Percentiles rank a stretch among this genome's conserved stretches.
phyloP scores from a whole-genome alignment of 2,329 filamentous ascomycete genomes.

The Didymella lethalis region DNA sequence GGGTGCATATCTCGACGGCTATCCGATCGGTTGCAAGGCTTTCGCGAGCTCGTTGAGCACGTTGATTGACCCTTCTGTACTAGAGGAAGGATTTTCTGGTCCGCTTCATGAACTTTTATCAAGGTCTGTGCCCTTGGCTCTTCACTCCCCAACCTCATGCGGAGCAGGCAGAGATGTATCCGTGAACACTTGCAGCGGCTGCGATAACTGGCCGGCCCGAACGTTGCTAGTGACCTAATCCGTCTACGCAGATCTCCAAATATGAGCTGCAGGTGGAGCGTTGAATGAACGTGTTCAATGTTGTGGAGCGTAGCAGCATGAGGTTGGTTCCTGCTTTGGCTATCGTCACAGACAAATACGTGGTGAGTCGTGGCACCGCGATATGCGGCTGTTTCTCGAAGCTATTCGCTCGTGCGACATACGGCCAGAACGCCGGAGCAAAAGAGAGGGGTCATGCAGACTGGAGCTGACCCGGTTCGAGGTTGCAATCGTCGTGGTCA shows the following conservation, averaged over 20 bases:
- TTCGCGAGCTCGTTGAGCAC: constrained; percentile 44
- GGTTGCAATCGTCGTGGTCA: constrained; percentile 39
- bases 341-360: constrained; percentile 29
- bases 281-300: constrained; percentile 22
- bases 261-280: constrained; percentile 38
- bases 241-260: constrained; percentile 44
- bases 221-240: constrained; percentile 47
- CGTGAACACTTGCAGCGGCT: constrained; percentile 49
- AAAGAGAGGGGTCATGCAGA: constrained; percentile 27
- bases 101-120: constrained; percentile 27
- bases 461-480: constrained; percentile 36
- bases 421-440: constrained; percentile 31
- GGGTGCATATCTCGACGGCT: constrained; percentile 36
- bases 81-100: constrained; percentile 29
- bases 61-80: constrained; percentile 42
- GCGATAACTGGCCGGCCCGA: constrained; percentile 52
- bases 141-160: constrained; percentile 38
- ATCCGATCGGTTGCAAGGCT: constrained; percentile 40
- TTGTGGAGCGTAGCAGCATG: constrained; percentile 29
- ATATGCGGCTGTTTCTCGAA: constrained; percentile 29
- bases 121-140: constrained; percentile 35
- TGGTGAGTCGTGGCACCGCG: constrained; percentile 35
- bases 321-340: constrained; percentile 31
- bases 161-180: constrained; percentile 29
- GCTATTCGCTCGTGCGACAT: constrained; percentile 36